Evolutionary conservation across 1,139 yeast genomes (phyloP).

Genomic region (Saccharomyces hybrid): DNA sequence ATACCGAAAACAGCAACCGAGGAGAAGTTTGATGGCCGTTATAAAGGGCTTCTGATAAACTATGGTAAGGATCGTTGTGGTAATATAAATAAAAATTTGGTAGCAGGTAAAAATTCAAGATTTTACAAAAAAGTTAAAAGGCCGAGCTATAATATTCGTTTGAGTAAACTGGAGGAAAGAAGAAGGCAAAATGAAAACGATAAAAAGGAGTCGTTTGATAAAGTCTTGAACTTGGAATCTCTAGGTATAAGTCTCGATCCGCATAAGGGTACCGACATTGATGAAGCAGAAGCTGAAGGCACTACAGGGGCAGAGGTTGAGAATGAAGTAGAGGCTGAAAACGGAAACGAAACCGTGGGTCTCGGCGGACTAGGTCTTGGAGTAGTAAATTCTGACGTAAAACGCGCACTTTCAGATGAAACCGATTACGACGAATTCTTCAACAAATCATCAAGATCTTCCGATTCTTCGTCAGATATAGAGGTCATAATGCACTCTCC

Average conservation of each 20-base stretch:
- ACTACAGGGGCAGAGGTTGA: slow-evolving; percentile 22
- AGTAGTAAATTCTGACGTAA: neutral
- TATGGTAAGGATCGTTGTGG: slow-evolving; percentile 85
- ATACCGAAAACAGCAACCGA: slow-evolving; percentile 26
- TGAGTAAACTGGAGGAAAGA: slow-evolving; percentile 25
- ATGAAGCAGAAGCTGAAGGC: neutral
- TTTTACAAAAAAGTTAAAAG: slow-evolving; percentile 40
- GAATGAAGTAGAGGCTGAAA: slow-evolving; percentile 14
- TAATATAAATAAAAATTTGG: slow-evolving; percentile 40
- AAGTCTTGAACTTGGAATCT: slow-evolving; percentile 17
- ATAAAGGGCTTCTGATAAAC: slow-evolving; percentile 51
- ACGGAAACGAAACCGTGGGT: slow-evolving; percentile 4
- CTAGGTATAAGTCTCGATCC: slow-evolving; percentile 23
- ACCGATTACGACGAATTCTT: slow-evolving; percentile 4
- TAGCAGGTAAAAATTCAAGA: slow-evolving; percentile 28
- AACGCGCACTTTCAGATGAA: slow-evolving; percentile 4
- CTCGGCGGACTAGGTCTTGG: slow-evolving; percentile 2
- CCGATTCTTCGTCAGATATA: slow-evolving; percentile 4
- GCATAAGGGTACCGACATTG: neutral
- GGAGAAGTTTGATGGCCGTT: slow-evolving; percentile 39
- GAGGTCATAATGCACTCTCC: slow-evolving; percentile 2
- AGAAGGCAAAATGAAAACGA: slow-evolving; percentile 21
- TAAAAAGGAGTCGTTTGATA: slow-evolving; percentile 8
- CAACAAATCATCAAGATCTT: slow-evolving; percentile 10
- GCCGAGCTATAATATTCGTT: slow-evolving; percentile 22